These are phyloP conservation scores for Artomyces pyxidatus DNA, from an alignment of 768 basidiomycete species.

Conservation along the genomic window DNA sequence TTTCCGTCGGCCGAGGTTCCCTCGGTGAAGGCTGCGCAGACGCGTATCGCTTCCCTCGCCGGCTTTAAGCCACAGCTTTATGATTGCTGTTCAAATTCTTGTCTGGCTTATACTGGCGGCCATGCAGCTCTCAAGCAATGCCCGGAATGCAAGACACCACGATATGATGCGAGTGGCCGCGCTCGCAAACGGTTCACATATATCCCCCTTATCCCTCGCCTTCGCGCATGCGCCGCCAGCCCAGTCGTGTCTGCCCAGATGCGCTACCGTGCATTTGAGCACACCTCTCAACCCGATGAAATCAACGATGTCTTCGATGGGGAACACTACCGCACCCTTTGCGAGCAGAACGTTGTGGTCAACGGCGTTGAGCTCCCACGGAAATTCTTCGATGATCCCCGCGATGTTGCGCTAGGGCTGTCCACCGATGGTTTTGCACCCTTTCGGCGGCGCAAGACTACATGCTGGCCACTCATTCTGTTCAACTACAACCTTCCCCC, in stretches of 20 bases:
- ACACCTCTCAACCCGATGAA: conserved; percentile 13
- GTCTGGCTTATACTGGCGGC: conserved; percentile 29
- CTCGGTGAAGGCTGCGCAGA: conserved; percentile 14
- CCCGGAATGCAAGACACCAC: conserved; percentile 26
- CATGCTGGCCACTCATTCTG: conserved; percentile 34
- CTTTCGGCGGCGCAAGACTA: conserved; percentile 24
- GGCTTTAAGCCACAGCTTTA: conserved; percentile 25
- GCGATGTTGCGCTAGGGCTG: conserved; percentile 34
- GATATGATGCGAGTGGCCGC: conserved; percentile 16
- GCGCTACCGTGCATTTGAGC: conserved; percentile 22
- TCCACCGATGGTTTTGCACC: conserved; percentile 35
- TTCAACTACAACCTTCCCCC: conserved; percentile 38
- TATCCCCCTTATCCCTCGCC: conserved; percentile 31
- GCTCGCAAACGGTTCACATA: conserved; percentile 26
- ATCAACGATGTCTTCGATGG: conserved; percentile 32
- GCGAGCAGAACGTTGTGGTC: conserved; percentile 18
- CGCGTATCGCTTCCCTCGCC: conserved; percentile 23
- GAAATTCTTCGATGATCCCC: conserved; percentile 27
- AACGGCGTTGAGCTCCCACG: conserved; percentile 18
- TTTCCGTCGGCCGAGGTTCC: conserved; percentile 19
- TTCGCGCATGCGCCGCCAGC: conserved; percentile 21
- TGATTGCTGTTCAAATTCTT: conserved; percentile 37
- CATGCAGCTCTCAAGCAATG: conserved; percentile 23
- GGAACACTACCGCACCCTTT: conserved; percentile 22
- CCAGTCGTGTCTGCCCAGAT: conserved; percentile 18